phyloP scores from a whole-genome alignment of 2,329 filamentous ascomycete species.

The Pyrenochaeta sp. region DNA sequence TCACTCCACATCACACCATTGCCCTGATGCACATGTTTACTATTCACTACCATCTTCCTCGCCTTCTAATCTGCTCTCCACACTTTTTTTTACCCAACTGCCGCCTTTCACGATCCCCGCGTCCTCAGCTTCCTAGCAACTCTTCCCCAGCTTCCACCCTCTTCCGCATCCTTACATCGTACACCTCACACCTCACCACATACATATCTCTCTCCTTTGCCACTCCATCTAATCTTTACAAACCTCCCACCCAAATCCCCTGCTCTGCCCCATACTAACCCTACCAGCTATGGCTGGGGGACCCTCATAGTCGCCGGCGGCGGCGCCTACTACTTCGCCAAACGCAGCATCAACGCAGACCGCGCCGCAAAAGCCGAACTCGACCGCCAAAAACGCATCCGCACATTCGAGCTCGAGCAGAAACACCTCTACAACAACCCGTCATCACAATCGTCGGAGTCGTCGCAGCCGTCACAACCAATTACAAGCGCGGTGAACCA shows the following conservation, averaged over 20 bases:
- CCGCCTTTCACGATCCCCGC: too few relatives aligned
- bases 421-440: slow-evolving; percentile 10
- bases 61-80: too few relatives aligned
- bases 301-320: slow-evolving; percentile 84
- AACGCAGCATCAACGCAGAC: slow-evolving; percentile 91
- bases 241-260: not conserved
- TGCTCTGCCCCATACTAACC: slow-evolving; percentile 12
- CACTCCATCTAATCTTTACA: not conserved
- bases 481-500: slow-evolving; percentile 12
- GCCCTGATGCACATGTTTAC: too few relatives aligned
- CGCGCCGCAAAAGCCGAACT: slow-evolving; percentile 73
- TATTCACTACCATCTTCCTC: too few relatives aligned
- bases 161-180: not conserved
- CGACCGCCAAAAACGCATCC: slow-evolving; percentile 41
- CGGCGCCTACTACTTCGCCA: slow-evolving; percentile 94
- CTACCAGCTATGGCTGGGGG: slow-evolving; percentile 84
- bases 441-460: slow-evolving; percentile 11
- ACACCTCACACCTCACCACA: slow-evolving; percentile 14
- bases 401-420: slow-evolving; percentile 43
- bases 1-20: too few relatives aligned
- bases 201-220: slow-evolving; percentile 1
- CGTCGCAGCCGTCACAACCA: slow-evolving; percentile 15
- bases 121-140: too few relatives aligned
- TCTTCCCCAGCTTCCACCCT: too few relatives aligned
- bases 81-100: too few relatives aligned